Evolutionary conservation across 768 basidiomycete genomes (phyloP).

Genomic region (Naganishia onofrii): DNA sequence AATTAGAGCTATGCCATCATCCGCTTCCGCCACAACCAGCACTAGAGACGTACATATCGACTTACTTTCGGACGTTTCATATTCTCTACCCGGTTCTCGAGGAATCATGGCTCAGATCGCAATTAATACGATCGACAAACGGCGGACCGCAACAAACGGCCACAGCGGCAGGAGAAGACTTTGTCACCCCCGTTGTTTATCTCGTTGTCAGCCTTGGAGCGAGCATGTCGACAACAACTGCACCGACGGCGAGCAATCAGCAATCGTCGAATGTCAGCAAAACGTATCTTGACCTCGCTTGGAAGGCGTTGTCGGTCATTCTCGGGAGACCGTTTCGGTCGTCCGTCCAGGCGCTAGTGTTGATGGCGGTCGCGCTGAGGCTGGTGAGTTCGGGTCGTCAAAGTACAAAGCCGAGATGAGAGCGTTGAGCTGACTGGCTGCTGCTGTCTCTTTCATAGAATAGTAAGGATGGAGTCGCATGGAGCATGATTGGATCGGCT

Average conservation of each 20-base stretch:
- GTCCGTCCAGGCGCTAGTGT: conserved; percentile 3
- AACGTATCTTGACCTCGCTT: not conserved
- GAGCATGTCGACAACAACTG: not conserved
- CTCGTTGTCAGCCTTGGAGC: conserved; percentile 5
- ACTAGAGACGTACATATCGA: not conserved
- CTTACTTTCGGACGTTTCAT: conserved; percentile 6
- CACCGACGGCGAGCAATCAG: not conserved
- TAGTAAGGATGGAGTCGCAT: not conserved
- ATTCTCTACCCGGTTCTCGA: conserved; percentile 1
- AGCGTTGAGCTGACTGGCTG: not conserved
- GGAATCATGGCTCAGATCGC: not conserved
- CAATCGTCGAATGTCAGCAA: not conserved
- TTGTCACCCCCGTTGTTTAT: not conserved
- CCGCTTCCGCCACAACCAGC: not conserved
- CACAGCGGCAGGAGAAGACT: not conserved
- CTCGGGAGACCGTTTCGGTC: not conserved
- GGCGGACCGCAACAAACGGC: not conserved
- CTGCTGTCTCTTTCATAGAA: not conserved
- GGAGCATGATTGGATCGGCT: conserved; percentile 7
- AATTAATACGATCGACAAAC: not conserved
- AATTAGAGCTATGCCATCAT: not conserved
- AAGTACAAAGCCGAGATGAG: not conserved
- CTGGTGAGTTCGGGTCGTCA: not conserved
- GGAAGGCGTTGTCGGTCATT: not conserved
- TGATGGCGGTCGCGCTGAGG: conserved; percentile 9